A percentile compares a stretch with the other conserved stretches of the same genome.
Evolutionary conservation across 441 rosid genomes (phyloP).

Genomic region (Rhodomyrtus psidioides): DNA sequence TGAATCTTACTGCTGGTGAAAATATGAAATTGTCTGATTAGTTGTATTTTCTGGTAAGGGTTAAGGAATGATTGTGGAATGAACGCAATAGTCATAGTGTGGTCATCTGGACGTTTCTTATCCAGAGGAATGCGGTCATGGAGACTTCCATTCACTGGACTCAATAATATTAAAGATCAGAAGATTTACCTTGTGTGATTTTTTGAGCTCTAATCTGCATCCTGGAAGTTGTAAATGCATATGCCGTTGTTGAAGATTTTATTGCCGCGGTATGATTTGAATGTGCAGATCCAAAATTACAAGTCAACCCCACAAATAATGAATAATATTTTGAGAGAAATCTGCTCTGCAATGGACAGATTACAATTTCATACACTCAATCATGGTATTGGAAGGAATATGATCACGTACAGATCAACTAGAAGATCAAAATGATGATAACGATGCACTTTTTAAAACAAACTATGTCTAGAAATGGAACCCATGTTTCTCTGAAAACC

Average conservation of each 20-base stretch:
- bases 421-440: neutral
- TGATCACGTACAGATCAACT: neutral
- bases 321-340: neutral
- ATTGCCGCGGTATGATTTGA: too few species aligned
- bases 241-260: neutral
- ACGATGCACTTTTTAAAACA: neutral
- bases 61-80: neutral
- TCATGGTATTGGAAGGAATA: neutral
- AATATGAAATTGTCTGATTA: neutral
- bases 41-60: neutral
- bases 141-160: neutral
- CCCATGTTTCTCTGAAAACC: neutral
- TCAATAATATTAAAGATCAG: neutral
- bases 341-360: neutral
- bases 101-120: neutral
- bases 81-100: neutral
- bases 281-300: neutral
- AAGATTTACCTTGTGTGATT: neutral
- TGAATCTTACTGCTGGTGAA: neutral
- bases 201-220: neutral
- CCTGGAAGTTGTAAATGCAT: neutral
- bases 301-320: neutral
- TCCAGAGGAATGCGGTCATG: neutral
- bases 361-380: neutral
- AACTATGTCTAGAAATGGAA: neutral